Evolutionary conservation across 208 protist genomes (phyloP), one percentile per base, ranked within the genome.

Genomic region (Leishmania braziliensis): DNA sequence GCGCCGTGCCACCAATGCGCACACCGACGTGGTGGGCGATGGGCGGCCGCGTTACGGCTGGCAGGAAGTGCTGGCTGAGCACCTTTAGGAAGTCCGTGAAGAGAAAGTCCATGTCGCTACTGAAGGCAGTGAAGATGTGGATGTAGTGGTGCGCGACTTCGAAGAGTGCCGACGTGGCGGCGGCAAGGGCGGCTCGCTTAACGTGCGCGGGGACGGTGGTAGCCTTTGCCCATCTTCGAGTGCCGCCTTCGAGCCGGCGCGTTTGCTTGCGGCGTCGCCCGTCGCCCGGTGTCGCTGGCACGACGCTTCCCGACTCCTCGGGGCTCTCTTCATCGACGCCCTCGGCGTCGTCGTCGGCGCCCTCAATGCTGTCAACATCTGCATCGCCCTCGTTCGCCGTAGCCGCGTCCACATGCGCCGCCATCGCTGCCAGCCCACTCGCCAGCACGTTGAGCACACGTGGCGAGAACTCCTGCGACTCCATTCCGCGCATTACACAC

Each of bases 61-160:
- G 91, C 58, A 97, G 78, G 51, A 91, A 86, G 65, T 91, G 84
- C 53, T 86, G 87, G 33, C 88, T 86, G 29, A 97, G 78, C 33
- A 89, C 75, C 23, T 87, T 89, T 29, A 97, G 80, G 16, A 96
- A 74, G 70, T 96, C 92, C 10, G 83, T 83, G n/a, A 88, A 88
- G 53, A 97, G 39, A 54, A 88, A 94, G 77, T 97, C 94, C 53
- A 91, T 78, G 70, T 97, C 94, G 75, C 85, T 88, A 85, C 92
- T 95, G 87, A 89, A 89, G 36, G 83, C 82, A 36, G 92, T 95
- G 86, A 94, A 97, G 66, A 95, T 82, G 77, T 91, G 79, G 0
- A 95, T 81, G 83, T 92, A 87, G 51, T 86, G 82, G 18, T 85
- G 85, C 16, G 92, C 82, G 0, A 91, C 83, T 50, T 93, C 83